Evolutionary conservation across 345 rosid species (phyloP), one percentile per base, ranked within the genome.

Genomic region (Excoecaria cochinchinensis): DNA sequence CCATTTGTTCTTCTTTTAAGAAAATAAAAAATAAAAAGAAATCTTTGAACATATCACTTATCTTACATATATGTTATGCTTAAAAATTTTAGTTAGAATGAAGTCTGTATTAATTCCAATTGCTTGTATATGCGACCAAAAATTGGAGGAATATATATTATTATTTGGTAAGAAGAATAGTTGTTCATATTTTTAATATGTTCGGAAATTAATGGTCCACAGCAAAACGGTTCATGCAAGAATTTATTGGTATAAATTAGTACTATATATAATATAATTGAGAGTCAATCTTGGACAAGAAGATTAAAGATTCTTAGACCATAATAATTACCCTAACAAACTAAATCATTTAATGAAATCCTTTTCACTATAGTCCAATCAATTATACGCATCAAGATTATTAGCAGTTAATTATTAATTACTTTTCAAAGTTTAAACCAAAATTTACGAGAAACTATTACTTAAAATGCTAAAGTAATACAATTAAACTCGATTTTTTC

Each of bases 241-340:
- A 42, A 70, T 47, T 69, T 31, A 31, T 31, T 71, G 78, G 83
- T 76, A 74, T 62, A 64, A 13, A 40, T 42, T 50, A n/a, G n/a
- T n/a, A n/a, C n/a, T n/a, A n/a, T n/a, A n/a, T n/a, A 72, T 48
- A 59, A 72, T 38, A 80, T 82, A 81, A 81, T 83, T 83, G 81
- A 64, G 81, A 64, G 85, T 67, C 86, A 77, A 67, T 85, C 82
- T 74, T 69, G 55, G 79, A 76, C 84, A 77, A 51, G 77, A 73
- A 17, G 78, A 76, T 78, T 74, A 71, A 82, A 85, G 90, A 86
- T 83, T 86, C 87, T 77, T 84, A 82, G 87, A 84, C 86, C 73
- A 77, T 72, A 74, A 89, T 90, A 69, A 90, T 88, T 76, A 72
- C 81, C 57, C 65, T 53, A 79, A 62, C 72, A 75, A 77, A 64